These are phyloP conservation scores for Carex myosuroides DNA, from an alignment of 176 grass and related monocot species.

Conservation along the genomic window DNA sequence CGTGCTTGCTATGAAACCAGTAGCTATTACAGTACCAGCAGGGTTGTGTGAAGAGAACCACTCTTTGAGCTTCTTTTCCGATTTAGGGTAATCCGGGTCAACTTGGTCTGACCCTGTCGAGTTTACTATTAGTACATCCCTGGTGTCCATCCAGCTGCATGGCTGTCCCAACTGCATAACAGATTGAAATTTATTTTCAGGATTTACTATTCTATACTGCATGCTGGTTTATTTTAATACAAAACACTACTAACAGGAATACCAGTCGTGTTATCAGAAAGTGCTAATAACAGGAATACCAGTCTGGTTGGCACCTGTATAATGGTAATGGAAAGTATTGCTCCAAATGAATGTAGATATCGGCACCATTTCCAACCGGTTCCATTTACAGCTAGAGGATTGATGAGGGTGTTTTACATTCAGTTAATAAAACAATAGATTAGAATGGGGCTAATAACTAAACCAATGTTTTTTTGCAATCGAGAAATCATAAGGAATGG, in stretches of 20 bases:
- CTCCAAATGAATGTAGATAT: background rate
- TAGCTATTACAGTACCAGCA: conserved; percentile 72
- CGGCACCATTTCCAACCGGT: background rate
- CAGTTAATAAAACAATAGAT: background rate
- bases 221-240: background rate
- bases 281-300: background rate
- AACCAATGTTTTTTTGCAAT: background rate
- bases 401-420: background rate
- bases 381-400: background rate
- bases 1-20: conserved; percentile 95
- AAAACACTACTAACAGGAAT: background rate
- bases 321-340: background rate
- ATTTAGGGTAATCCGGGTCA: conserved; percentile 80
- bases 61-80: conserved; percentile 70
- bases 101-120: conserved; percentile 71
- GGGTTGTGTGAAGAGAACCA: conserved; percentile 59
- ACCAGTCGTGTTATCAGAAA: background rate
- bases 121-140: conserved; percentile 88
- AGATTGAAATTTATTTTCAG: conserved; percentile 17
- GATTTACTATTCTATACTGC: background rate
- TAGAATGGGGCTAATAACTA: background rate
- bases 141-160: conserved; percentile 97
- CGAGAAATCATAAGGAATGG: background rate
- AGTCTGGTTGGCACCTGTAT: background rate
- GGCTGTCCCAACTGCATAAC: conserved; percentile 58